phyloP scores from a whole-genome alignment of 2,329 filamentous ascomycete species.

The Macrophomina phaseolina region DNA sequence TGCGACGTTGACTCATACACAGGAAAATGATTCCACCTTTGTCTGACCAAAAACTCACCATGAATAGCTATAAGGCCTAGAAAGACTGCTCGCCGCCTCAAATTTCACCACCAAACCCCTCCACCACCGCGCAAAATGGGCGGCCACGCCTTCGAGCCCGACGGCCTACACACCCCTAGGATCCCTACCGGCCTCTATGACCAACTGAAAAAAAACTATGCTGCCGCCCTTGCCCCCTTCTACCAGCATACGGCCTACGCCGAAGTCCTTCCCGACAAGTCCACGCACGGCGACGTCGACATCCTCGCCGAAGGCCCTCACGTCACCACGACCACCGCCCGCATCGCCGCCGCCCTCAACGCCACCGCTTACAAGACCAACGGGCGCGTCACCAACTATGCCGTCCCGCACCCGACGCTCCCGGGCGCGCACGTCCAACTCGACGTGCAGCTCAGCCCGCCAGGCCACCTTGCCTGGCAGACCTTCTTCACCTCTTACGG shows the following conservation, averaged over 20 bases:
- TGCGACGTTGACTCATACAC: too few relatives aligned
- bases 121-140: neutral
- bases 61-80: too few relatives aligned
- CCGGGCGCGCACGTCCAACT: constrained; percentile 65
- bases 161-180: constrained; percentile 11
- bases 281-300: constrained; percentile 75
- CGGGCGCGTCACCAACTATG: constrained; percentile 50
- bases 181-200: constrained; percentile 57
- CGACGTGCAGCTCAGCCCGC: constrained; percentile 65
- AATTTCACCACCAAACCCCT: neutral
- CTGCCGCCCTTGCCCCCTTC: constrained; percentile 54
- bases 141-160: constrained; percentile 6
- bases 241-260: constrained; percentile 65
- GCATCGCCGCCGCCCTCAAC: constrained; percentile 51
- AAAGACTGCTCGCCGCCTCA: too few relatives aligned
- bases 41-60: too few relatives aligned
- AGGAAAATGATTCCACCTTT: too few relatives aligned
- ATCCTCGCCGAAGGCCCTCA: constrained; percentile 59
- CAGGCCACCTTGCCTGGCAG: constrained; percentile 61
- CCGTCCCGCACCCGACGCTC: constrained; percentile 52
- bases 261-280: constrained; percentile 72
- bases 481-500: constrained; percentile 73
- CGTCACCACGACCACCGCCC: constrained; percentile 32
- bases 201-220: constrained; percentile 54
- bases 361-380: constrained; percentile 44